Evolutionary conservation across 176 grass and related monocot species (phyloP).

Genomic region (Triticum timopheevii): DNA sequence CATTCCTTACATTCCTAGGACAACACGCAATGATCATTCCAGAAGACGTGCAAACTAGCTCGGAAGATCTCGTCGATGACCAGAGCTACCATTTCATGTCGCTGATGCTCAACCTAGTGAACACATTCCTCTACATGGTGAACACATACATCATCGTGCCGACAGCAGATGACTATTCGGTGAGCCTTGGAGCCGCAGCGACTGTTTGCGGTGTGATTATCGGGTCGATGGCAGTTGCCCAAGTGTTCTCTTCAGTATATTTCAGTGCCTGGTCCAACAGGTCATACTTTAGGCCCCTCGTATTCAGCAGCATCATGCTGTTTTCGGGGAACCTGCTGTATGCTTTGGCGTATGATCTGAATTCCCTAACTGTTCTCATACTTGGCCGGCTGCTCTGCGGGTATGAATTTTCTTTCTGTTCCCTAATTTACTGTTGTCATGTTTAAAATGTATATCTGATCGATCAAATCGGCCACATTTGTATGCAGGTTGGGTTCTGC

Average conservation of each 20-base stretch:
- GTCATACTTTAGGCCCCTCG: slow-evolving; percentile 85
- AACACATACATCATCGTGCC: slow-evolving; percentile 99
- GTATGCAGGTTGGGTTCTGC: slow-evolving; percentile 77
- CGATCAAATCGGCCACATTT: slow-evolving; percentile 16
- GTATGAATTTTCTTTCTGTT: slow-evolving; percentile 38
- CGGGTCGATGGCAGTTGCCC: slow-evolving; percentile 94
- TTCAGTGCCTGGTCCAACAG: slow-evolving; percentile 96
- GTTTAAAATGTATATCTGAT: slow-evolving; percentile 1
- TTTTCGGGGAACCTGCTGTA: slow-evolving; percentile 76
- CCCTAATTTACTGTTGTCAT: not conserved
- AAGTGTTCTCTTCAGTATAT: slow-evolving; percentile 99
- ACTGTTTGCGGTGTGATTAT: slow-evolving; percentile 96
- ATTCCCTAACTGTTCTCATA: slow-evolving; percentile 67
- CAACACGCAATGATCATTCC: slow-evolving; percentile 76
- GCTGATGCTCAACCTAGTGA: slow-evolving; percentile 72
- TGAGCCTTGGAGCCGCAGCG: slow-evolving; percentile 91
- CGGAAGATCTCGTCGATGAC: slow-evolving; percentile 58
- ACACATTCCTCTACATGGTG: slow-evolving; percentile 91
- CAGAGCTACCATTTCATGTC: slow-evolving; percentile 76
- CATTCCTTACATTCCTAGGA: slow-evolving; percentile 81
- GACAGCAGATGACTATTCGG: slow-evolving; percentile 87
- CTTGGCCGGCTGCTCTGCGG: slow-evolving; percentile 80
- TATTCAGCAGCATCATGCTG: slow-evolving; percentile 93
- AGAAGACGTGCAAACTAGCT: slow-evolving; percentile 39
- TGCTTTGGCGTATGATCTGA: slow-evolving; percentile 84